A percentile compares a stretch with the other conserved stretches of the same genome.
Conservation (phyloP, 176 grass and related monocot species). For the Elaeis guineensis region DNA sequence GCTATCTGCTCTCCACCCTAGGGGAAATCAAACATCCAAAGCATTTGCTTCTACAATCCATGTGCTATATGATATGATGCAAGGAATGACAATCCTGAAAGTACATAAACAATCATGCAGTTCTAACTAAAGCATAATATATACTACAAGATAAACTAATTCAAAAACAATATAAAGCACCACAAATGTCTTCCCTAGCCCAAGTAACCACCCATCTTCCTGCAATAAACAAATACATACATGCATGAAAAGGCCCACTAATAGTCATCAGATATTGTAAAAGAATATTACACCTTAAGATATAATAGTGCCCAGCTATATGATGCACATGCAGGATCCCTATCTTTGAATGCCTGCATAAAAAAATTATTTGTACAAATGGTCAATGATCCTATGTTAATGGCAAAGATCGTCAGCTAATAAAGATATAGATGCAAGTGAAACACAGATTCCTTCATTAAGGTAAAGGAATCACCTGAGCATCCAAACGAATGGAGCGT, state of each 20-base stretch:
- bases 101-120: not conserved
- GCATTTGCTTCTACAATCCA: slow-evolving; percentile 70
- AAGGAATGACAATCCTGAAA: slow-evolving; percentile 89
- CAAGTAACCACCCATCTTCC: no score
- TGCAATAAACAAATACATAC: no score
- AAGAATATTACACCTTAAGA: slow-evolving; percentile 51
- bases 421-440: not conserved
- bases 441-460: slow-evolving; percentile 8
- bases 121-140: no score
- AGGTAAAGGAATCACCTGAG: slow-evolving; percentile 47
- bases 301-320: slow-evolving; percentile 96
- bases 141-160: no score
- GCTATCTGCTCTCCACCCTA: no score
- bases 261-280: no score
- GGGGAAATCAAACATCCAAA: no score
- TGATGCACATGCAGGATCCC: slow-evolving; percentile 91
- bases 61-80: slow-evolving; percentile 96
- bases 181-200: no score
- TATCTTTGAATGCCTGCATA: slow-evolving; percentile 80
- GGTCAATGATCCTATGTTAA: no score
- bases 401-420: not conserved
- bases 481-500: slow-evolving; percentile 85
- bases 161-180: no score
- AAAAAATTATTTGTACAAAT: slow-evolving; percentile 16
- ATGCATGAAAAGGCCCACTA: no score